Evolutionary conservation across 1,284 basidiomycete genomes (phyloP).

Genomic region (Tausonia pullulans): DNA sequence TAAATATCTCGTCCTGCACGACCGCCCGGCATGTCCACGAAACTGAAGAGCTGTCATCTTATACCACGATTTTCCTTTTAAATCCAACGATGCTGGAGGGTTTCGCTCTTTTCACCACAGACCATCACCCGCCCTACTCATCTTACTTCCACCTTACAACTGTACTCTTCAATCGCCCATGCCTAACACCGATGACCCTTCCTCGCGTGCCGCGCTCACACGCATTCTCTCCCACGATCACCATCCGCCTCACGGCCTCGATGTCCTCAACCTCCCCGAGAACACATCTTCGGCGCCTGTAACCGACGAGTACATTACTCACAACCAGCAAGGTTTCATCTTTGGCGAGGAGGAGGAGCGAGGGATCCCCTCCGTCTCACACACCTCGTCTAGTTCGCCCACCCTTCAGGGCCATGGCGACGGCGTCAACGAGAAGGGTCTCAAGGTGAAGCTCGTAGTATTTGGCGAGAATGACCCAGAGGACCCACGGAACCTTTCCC

Average conservation of each 20-base stretch:
- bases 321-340: background rate
- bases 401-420: background rate
- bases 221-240: slow-evolving; percentile 5
- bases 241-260: background rate
- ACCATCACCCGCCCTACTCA: too few relatives aligned
- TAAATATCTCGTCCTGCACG: too few relatives aligned
- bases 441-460: slow-evolving; percentile 13
- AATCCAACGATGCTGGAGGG: too few relatives aligned
- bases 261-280: slow-evolving; percentile 8
- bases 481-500: slow-evolving; percentile 1
- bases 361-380: background rate
- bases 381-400: background rate
- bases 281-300: background rate
- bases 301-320: slow-evolving; percentile 10
- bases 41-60: too few relatives aligned
- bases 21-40: too few relatives aligned
- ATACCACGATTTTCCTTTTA: too few relatives aligned
- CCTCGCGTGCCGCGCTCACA: slow-evolving; percentile 9
- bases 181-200: background rate
- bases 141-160: background rate
- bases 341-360: background rate
- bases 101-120: too few relatives aligned
- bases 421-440: slow-evolving; percentile 3
- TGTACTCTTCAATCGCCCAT: background rate
- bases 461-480: background rate